A percentile compares a stretch with the other conserved stretches of the same genome.
Evolutionary conservation across 2,329 filamentous ascomycete species (phyloP).

Genomic region (Ophiocordyceps sinensis): DNA sequence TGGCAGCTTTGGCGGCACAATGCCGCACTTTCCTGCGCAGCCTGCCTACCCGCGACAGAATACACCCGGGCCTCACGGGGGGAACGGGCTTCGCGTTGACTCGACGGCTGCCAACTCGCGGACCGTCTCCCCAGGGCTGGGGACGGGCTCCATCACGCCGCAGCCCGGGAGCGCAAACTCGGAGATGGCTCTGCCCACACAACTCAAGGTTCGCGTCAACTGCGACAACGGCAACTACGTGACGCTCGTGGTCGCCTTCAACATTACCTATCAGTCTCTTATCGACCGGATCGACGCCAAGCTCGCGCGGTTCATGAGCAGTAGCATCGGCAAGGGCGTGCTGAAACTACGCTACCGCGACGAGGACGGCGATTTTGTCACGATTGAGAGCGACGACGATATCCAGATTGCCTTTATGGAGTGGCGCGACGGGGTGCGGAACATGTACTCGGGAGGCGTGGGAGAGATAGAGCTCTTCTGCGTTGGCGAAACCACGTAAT

Average conservation of each 20-base stretch:
- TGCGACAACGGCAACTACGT: slow-evolving; percentile 77
- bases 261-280: slow-evolving; percentile 85
- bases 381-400: slow-evolving; percentile 89
- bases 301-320: slow-evolving; percentile 70
- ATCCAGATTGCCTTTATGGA: slow-evolving; percentile 92
- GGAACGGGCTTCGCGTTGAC: slow-evolving; percentile 22
- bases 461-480: slow-evolving; percentile 87
- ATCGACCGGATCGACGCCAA: slow-evolving; percentile 96
- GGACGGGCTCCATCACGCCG: slow-evolving; percentile 16
- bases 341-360: slow-evolving; percentile 84
- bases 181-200: slow-evolving; percentile 46
- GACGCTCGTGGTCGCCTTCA: slow-evolving; percentile 89
- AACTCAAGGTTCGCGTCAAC: slow-evolving; percentile 92
- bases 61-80: slow-evolving; percentile 21
- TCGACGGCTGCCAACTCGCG: slow-evolving; percentile 23
- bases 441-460: slow-evolving; percentile 50
- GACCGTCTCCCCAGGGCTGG: slow-evolving; percentile 32
- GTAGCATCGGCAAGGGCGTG: slow-evolving; percentile 68
- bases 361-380: slow-evolving; percentile 84
- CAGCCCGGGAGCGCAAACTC: slow-evolving; percentile 19
- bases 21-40: slow-evolving; percentile 41
- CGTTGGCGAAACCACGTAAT: slow-evolving; percentile 32
- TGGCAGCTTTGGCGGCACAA: slow-evolving; percentile 34
- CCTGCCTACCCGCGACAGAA: slow-evolving; percentile 36
- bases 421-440: slow-evolving; percentile 60